Base-by-base conservation (phyloP, 176 grass and related monocot genomes). In the Oryza glumipatula region DNA sequence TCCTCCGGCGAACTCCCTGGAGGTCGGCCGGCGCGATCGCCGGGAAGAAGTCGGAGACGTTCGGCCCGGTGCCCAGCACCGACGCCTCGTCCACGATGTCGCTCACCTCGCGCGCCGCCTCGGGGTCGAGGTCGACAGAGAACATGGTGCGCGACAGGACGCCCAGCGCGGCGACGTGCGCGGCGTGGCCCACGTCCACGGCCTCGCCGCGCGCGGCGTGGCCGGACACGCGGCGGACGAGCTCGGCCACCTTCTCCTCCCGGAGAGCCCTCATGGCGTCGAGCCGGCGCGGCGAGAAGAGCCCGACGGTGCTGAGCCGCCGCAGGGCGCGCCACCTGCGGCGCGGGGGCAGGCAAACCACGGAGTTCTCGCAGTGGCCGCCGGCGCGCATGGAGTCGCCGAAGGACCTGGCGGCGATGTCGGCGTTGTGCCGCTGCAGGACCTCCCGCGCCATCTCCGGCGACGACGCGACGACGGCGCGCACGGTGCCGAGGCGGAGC, bases 251-350 rank as follows among this genome's bases (percentile, higher is more conserved):
- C 76, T 80, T 80, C 22, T 72, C 24, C 16, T 23, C 43, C 13
- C 41, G 84, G 21, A 84, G 17, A 2, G 39, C 23, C 26, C 5
- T 46, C 23, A 17, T 26, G 11, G 43, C 81, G 51, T 72, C 67
- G 2, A 91, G 76, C 21, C 49, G 65, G 6, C 5, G 2, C 30
- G 69, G 10, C 5, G 81, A 87, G 65, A 82, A 84, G 33, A 86
- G 81, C 82, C 89, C 91, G 0, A 87, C 84, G 4, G 87, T 30
- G 65, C 87, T 89, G 2, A 80, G 68, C 26, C 26, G 47, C 9
- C 30, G 77, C 72, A 1, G 30, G 41, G 11, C 72, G 51, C 30
- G 16, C 8, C 22, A 65, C 23, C 63, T 11, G 9, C 0, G 63
- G 8, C 7, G 4, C 63, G 60, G 22, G 21, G 6, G 6, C 19